Evolutionary conservation across 306 rosid species (phyloP).

Genomic region (Fragaria nilgerrensis): DNA sequence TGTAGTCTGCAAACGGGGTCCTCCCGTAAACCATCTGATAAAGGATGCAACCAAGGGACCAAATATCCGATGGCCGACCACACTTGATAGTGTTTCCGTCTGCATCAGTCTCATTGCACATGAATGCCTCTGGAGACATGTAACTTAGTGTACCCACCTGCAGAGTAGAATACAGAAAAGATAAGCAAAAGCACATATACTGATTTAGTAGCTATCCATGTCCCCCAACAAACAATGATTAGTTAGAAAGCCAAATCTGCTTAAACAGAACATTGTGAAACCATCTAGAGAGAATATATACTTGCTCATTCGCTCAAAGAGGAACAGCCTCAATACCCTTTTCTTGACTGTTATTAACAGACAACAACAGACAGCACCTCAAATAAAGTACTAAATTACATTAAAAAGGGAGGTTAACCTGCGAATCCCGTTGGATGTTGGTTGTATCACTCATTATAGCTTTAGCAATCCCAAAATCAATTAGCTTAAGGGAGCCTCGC

Average conservation of each 20-base stretch:
- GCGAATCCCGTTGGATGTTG: constrained; percentile 91
- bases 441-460: constrained; percentile 97
- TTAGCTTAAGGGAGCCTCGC: constrained; percentile 87
- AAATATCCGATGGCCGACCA: constrained; percentile 92
- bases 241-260: neutral
- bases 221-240: neutral
- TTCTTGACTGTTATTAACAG: neutral
- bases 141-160: constrained; percentile 94
- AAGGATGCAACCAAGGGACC: constrained; percentile 97
- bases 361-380: neutral
- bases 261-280: neutral
- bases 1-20: constrained; percentile 86
- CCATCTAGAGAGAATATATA: neutral
- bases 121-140: constrained; percentile 97
- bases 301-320: neutral
- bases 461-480: constrained; percentile 96
- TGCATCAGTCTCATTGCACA: constrained; percentile 91
- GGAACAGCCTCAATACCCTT: constrained; percentile 8
- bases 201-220: neutral
- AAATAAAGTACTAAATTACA: neutral
- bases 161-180: constrained; percentile 9
- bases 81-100: constrained; percentile 85
- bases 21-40: constrained; percentile 97
- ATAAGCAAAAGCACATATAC: neutral
- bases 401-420: constrained; percentile 40